Base-by-base conservation (phyloP, 495 filamentous ascomycete genomes). In the Letharia lupina region DNA sequence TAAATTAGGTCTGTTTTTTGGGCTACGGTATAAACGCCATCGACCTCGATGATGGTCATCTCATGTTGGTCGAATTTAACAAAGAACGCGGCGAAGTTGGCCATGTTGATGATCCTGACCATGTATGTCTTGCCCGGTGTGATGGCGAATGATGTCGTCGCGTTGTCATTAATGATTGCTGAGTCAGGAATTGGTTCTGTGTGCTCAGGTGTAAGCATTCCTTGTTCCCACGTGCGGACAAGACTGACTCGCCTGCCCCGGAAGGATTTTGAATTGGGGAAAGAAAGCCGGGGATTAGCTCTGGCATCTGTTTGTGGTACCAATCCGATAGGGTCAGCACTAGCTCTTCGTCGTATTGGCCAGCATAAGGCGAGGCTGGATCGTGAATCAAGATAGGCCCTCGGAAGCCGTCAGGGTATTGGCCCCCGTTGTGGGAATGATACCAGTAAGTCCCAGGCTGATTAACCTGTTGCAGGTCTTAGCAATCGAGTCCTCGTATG, bases 121-220 rank as follows among this genome's bases (percentile, higher is more conserved):
- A 93, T 78, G 67, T 96, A 96, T 0, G 89, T 96, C 71, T 87
- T 93, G 13, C 86, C 87, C 0, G 91, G 83, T 60, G 85, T 71
- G 2, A 93, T 83, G 3, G 80, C 66, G 31, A 92, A 72, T 16
- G 78, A 81, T 4, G 80, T 73, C 62, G 85, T 65, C 0, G 63
- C 42, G 15, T 60, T 65, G 42, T 65, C 63, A 12, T 65, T 65
- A 31, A 65, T 56, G 11, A 65, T 48, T 7, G 63, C 56, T 37
- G 42, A 40, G 18, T 65, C 12, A 18, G 63, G 63, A 16, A 65
- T 13, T 9, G 63, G 63, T 47, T 65, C 63, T 48, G 63, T 41
- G 16, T 18, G 15, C 7, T 20, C 3, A n/a, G 15, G 20, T 37
- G 15, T 57, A 20, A 57, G 54, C 16, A 35, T 37, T 20, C 13